These are phyloP conservation scores for Melastoma candidum DNA, from an alignment of 441 rosid species.

Conservation along the genomic window DNA sequence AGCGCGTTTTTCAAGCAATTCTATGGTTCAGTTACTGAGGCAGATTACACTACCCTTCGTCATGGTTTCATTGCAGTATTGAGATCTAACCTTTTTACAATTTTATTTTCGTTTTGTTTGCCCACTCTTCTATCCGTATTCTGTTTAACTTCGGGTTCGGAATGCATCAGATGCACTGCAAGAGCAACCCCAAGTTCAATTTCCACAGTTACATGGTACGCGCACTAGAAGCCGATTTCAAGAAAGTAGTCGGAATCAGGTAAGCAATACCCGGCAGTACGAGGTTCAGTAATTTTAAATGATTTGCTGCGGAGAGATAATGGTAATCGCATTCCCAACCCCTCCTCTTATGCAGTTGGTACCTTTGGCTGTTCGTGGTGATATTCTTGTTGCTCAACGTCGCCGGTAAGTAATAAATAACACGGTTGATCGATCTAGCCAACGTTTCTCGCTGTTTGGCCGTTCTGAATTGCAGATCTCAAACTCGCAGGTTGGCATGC, in stretches of 20 bases:
- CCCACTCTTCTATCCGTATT: not conserved
- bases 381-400: constrained; percentile 66
- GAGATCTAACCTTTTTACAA: not conserved
- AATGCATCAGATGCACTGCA: constrained; percentile 34
- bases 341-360: constrained; percentile 41
- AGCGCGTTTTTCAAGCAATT: constrained; percentile 78
- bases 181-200: constrained; percentile 21
- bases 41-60: constrained; percentile 67
- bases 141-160: no score
- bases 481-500: constrained; percentile 68
- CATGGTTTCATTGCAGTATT: constrained; percentile 59
- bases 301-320: no score
- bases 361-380: constrained; percentile 85
- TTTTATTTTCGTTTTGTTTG: not conserved
- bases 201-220: constrained; percentile 62
- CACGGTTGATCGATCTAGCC: no score
- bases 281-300: no score
- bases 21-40: constrained; percentile 55
- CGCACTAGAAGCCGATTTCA: constrained; percentile 54
- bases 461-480: not conserved
- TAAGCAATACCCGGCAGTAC: constrained; percentile 6
- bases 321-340: not conserved
- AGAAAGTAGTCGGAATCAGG: constrained; percentile 71
- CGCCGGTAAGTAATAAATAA: constrained; percentile 28
- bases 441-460: no score